Conservation (phyloP, 1,284 basidiomycete genomes). For the Vanrija sp. region DNA sequence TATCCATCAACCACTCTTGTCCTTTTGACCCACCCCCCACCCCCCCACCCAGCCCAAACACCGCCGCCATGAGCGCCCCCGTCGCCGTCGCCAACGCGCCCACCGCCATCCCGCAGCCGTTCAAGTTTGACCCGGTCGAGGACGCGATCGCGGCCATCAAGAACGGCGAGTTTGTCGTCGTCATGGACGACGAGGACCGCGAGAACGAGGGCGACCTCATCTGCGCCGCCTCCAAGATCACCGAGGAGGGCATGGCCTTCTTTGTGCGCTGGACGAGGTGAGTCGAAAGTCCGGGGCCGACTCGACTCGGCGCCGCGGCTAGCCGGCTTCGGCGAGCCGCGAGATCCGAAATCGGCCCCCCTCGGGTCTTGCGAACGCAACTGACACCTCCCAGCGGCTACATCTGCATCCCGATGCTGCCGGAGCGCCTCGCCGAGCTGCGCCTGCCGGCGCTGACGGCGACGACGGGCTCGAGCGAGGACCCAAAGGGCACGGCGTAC, state of each 20-base stretch:
- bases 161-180: slow-evolving; percentile 83
- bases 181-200: slow-evolving; percentile 88
- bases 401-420: slow-evolving; percentile 84
- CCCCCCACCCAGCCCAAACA: background rate
- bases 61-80: slow-evolving; percentile 36
- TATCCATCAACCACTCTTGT: background rate
- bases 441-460: slow-evolving; percentile 90
- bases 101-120: slow-evolving; percentile 32
- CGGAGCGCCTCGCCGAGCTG: slow-evolving; percentile 71
- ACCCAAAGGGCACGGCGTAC: slow-evolving; percentile 90
- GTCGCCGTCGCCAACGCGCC: slow-evolving; percentile 17
- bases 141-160: slow-evolving; percentile 74
- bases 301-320: background rate
- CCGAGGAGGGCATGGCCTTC: slow-evolving; percentile 98
- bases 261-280: slow-evolving; percentile 94
- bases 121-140: slow-evolving; percentile 65
- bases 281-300: slow-evolving; percentile 28
- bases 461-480: slow-evolving; percentile 64
- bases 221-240: slow-evolving; percentile 72
- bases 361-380: background rate
- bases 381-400: slow-evolving; percentile 64
- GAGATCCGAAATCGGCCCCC: background rate
- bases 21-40: background rate
- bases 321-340: background rate
- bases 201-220: slow-evolving; percentile 96